Conservation (phyloP, 257 asterid genomes). For the Solanum clarkiae region DNA sequence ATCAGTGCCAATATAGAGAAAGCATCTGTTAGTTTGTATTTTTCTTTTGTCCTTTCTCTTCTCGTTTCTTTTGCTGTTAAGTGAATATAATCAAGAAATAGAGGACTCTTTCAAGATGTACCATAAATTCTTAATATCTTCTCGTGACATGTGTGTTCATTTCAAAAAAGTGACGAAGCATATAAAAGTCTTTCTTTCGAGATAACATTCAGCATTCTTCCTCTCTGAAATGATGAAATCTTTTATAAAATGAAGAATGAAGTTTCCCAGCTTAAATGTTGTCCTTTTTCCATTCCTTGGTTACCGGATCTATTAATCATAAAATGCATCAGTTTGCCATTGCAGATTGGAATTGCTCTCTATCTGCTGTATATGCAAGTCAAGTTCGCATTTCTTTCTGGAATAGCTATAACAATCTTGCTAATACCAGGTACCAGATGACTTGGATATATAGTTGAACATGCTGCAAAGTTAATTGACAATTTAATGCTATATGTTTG, state of each 20-base stretch:
- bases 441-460: neutral
- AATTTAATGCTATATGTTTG: neutral
- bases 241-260: neutral
- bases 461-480: neutral
- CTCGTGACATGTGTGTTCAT: neutral
- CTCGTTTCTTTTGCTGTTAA: neutral
- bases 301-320: constrained; percentile 5
- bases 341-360: constrained; percentile 89
- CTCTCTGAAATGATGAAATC: neutral
- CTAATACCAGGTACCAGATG: constrained; percentile 72
- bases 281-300: neutral
- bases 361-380: constrained; percentile 82
- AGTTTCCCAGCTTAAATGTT: neutral
- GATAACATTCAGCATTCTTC: neutral
- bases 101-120: neutral
- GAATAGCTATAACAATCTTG: constrained; percentile 71
- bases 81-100: neutral
- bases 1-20: neutral
- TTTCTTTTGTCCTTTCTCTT: neutral
- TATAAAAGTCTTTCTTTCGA: neutral
- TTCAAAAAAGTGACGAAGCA: neutral
- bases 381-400: constrained; percentile 87
- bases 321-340: constrained; percentile 70
- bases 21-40: neutral
- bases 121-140: neutral